Evolutionary conservation across 192 early-diverging fungal genomes (phyloP).

Genomic region (Coemansia sp.): DNA sequence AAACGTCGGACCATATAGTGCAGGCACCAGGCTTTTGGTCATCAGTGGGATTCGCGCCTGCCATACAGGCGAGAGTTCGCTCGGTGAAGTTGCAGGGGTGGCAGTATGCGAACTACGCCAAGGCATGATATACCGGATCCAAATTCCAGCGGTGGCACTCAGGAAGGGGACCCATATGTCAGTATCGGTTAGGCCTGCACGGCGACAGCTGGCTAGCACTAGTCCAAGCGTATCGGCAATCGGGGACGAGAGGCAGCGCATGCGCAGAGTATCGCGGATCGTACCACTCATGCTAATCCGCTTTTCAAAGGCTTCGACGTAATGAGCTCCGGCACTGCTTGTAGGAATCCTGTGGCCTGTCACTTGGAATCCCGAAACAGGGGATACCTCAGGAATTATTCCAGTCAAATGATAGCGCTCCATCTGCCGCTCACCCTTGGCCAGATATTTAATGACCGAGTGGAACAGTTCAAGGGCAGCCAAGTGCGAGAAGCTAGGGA

Average conservation of each 20-base stretch:
- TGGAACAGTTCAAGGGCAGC: conserved; percentile 31
- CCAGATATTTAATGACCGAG: conserved; percentile 21
- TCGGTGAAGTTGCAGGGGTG: background rate
- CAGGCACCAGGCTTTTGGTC: conserved; percentile 25
- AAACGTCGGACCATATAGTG: conserved; percentile 32
- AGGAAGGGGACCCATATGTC: conserved; percentile 41
- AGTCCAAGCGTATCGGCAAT: conserved; percentile 25
- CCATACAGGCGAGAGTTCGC: conserved; percentile 33
- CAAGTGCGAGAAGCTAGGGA: conserved; percentile 27
- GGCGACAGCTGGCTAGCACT: conserved; percentile 20
- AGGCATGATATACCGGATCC: conserved; percentile 43
- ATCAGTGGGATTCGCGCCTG: conserved; percentile 35
- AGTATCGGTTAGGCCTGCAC: conserved; percentile 15
- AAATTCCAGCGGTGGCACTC: conserved; percentile 23
- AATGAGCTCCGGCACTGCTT: conserved; percentile 1
- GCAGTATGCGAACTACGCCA: conserved; percentile 24
- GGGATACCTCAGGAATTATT: background rate
- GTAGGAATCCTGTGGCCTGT: background rate
- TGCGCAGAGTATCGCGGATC: conserved; percentile 26
- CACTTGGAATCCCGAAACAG: background rate
- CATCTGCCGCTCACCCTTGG: conserved; percentile 43
- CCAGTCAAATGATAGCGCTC: conserved; percentile 36
- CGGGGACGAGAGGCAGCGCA: conserved; percentile 11
- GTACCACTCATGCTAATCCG: conserved; percentile 38
- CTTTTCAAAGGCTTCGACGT: conserved; percentile 16